Percentiles rank a stretch among this genome's conserved stretches.
Evolutionary conservation across 352 stramenopile species (phyloP).

Genomic region (Phytophthora sansomeana): DNA sequence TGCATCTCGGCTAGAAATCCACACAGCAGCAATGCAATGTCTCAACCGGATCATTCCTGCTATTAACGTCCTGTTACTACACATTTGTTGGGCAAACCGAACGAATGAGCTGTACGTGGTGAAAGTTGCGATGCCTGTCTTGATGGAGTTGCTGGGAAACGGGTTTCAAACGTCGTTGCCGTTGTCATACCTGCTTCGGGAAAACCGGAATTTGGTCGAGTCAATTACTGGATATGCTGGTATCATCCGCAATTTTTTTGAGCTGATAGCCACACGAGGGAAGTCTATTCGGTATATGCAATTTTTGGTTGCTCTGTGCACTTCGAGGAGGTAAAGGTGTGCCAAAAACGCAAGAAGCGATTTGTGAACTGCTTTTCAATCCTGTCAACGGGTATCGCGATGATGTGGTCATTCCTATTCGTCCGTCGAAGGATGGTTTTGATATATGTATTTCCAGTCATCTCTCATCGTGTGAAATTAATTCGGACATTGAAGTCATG

Average conservation of each 20-base stretch:
- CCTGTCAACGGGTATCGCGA: slow-evolving; percentile 60
- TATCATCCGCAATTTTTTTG: slow-evolving; percentile 76
- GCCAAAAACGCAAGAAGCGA: slow-evolving; percentile 77
- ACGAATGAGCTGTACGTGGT: slow-evolving; percentile 68
- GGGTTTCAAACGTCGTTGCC: slow-evolving; percentile 76
- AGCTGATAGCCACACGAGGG: slow-evolving; percentile 72
- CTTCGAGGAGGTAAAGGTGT: slow-evolving; percentile 62
- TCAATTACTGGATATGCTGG: slow-evolving; percentile 69
- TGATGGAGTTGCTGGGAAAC: slow-evolving; percentile 80
- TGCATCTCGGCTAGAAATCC: slow-evolving; percentile 39
- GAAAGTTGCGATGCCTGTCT: slow-evolving; percentile 59
- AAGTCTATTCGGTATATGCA: slow-evolving; percentile 82
- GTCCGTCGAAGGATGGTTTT: slow-evolving; percentile 50
- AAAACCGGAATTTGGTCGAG: slow-evolving; percentile 77
- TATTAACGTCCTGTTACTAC: slow-evolving; percentile 66
- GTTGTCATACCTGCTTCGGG: slow-evolving; percentile 69
- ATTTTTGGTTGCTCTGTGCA: slow-evolving; percentile 76
- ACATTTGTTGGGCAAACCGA: slow-evolving; percentile 68
- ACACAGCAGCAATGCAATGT: slow-evolving; percentile 53
- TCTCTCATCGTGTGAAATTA: slow-evolving; percentile 21
- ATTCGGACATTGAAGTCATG: slow-evolving; percentile 49
- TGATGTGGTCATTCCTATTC: slow-evolving; percentile 63
- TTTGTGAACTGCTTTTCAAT: slow-evolving; percentile 79
- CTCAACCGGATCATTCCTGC: slow-evolving; percentile 65
- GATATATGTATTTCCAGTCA: slow-evolving; percentile 54